Base-by-base conservation (phyloP, 2,329 filamentous ascomycete genomes). In the Aciculosporium take region DNA sequence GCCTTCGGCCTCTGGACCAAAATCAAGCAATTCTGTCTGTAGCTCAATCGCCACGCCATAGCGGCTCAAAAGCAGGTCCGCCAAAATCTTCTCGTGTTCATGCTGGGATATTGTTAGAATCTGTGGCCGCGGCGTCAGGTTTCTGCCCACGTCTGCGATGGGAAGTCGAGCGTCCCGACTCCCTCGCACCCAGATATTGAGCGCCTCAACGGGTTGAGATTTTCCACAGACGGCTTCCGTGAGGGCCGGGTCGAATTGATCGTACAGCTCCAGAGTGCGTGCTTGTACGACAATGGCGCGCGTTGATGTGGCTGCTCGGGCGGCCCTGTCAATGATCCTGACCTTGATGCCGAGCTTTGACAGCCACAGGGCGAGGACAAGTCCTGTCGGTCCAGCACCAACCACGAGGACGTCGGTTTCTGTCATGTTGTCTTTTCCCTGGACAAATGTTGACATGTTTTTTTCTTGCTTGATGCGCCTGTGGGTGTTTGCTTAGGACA, bases 51-150 rank as follows among this genome's bases (percentile, higher is more conserved):
- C 13, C 15, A 36, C 18, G n/a, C 39, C 39, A 17, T 34, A 41
- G 18, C 15, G 21, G 7, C 27, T 24, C 43, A 43, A 10, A 43
- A 51, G 28, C 36, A 34, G 52, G 48, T 63, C 59, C 39, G 54
- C 50, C 1, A 72, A 72, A 1, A 67, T 72, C 0, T 71, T 66
- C 50, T 81, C 73, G 25, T 76, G 15, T 29, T 38, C 21, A 31
- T 41, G 32, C 39, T 41, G 39, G 7, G 39, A 23, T 12, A 29
- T 35, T 15, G 32, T 29, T 8, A 15, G 23, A 13, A n/a, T n/a
- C n/a, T 13, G 23, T 3, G 39, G n/a, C n/a, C 17, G 25, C 4
- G 39, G 32, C 32, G 39, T 41, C 8, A 36, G 13, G 8, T 9
- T 12, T 9, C 20, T 18, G 24, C 39, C 39, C 7, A 36, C 9